A percentile compares a stretch with the other conserved stretches of the same genome.
These are phyloP conservation scores for Nicotiana tomentosiformis DNA, from an alignment of 257 asterid genomes.

Conservation along the genomic window DNA sequence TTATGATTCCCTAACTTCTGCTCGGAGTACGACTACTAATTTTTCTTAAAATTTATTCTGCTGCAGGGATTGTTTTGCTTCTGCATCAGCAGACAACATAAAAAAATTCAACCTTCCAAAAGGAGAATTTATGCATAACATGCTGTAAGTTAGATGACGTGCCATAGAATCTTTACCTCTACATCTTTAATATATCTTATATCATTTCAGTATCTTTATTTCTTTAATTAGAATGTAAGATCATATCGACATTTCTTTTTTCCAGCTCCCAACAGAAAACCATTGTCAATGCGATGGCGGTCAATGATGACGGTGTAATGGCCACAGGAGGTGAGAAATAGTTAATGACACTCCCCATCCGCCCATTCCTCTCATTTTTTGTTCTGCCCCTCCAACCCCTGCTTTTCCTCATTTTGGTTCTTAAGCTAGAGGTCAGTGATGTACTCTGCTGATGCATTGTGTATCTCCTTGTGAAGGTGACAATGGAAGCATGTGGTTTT, in stretches of 20 bases:
- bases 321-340: constrained; percentile 77
- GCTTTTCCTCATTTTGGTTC: background rate
- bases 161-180: background rate
- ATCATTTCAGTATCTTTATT: background rate
- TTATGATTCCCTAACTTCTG: background rate
- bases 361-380: constrained; percentile 1
- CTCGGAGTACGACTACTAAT: background rate
- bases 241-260: constrained; percentile 11
- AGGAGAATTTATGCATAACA: constrained; percentile 97
- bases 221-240: background rate
- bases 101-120: constrained; percentile 88
- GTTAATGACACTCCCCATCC: background rate
- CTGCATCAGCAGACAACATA: constrained; percentile 97
- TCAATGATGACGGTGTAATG: constrained; percentile 80
- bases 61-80: constrained; percentile 82
- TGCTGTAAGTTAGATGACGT: constrained; percentile 71
- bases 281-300: constrained; percentile 83
- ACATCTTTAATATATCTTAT: background rate
- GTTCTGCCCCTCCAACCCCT: background rate
- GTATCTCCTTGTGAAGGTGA: constrained; percentile 50
- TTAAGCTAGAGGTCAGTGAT: background rate
- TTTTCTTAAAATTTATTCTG: background rate
- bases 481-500: constrained; percentile 97
- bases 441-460: constrained; percentile 2
- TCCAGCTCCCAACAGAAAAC: constrained; percentile 96